Base-by-base conservation (phyloP, 306 rosid genomes). In the Echinosophora koreensis region DNA sequence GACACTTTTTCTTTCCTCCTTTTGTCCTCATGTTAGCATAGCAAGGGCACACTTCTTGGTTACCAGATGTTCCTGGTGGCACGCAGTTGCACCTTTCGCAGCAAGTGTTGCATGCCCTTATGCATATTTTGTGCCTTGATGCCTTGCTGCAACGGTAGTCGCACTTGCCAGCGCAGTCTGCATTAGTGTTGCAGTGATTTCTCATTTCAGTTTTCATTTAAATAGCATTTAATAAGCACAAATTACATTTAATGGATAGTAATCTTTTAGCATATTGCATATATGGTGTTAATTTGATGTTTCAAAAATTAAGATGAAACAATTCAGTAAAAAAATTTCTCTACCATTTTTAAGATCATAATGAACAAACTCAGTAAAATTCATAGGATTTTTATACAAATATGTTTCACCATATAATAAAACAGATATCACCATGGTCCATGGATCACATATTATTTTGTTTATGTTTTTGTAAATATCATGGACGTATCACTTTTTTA, bases 31-130 rank as follows among this genome's bases (percentile, higher is more conserved):
- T 66, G 18, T 65, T 42, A 56, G 69, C 65, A 52, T 80, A 80
- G 63, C 84, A 80, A 34, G 77, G 75, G 44, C 84, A 74, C 44
- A 56, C 14, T 34, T 73, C 27, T 8, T 34, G 2, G 75, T 73
- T 73, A 2, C 75, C 84, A 16, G 17, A 30, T 2, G 84, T 80
- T 6, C 84, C 84, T 0, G 75, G 79, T 32, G 80, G 84, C 58
- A 80, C 80, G 14, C 84, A 73, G 46, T 66, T 56, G 79, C 84
- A 80, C 38, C 84, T 30, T 2, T 34, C 22, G n/a, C 84, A 80
- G 63, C 84, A 80, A 22, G 79, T 56, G 27, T 69, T 46, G 41
- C 80, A 73, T 22, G 80, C 74, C 41, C 80, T 80, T 5, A 56
- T 11, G 75, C 80, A 73, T 54, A 73, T 61, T 47, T 76, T 80